A percentile compares a stretch with the other conserved stretches of the same genome.
Evolutionary conservation across 306 rosid genomes (phyloP).

Genomic region (Pterocarpus santalinus): DNA sequence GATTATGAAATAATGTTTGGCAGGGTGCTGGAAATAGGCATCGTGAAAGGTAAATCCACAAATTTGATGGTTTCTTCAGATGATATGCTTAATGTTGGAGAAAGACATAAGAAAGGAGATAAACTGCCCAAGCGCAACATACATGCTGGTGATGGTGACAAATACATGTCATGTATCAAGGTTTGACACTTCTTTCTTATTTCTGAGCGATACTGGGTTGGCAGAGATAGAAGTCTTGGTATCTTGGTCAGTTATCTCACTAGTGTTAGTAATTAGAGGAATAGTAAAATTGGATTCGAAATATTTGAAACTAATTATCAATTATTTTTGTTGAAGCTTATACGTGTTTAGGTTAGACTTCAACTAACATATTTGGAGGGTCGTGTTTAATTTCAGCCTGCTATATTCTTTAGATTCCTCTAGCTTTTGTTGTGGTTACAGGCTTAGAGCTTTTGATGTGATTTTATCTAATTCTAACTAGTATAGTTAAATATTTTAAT

Average conservation of each 20-base stretch:
- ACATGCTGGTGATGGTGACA: constrained; percentile 70
- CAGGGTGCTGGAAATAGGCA: constrained; percentile 69
- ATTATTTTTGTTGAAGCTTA: not conserved
- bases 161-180: constrained; percentile 97
- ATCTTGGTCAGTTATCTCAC: constrained; percentile 29
- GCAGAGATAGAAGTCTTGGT: constrained; percentile 28
- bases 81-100: constrained; percentile 55
- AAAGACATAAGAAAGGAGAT: constrained; percentile 65
- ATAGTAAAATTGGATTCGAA: not conserved
- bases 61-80: constrained; percentile 57
- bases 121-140: constrained; percentile 58
- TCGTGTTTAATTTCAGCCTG: not conserved
- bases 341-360: not conserved
- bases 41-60: constrained; percentile 59
- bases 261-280: constrained; percentile 37
- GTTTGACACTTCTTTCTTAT: constrained; percentile 55
- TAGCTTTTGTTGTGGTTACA: constrained; percentile 16
- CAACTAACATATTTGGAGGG: constrained; percentile 15
- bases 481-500: not conserved
- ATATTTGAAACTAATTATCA: not conserved
- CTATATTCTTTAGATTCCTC: not conserved
- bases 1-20: constrained; percentile 46
- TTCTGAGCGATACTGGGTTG: constrained; percentile 20
- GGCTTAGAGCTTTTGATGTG: too few species aligned
- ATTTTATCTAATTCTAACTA: not conserved